These are phyloP conservation scores for Davidsoniella virescens DNA, from an alignment of 2,329 filamentous ascomycete species.

Conservation along the genomic window DNA sequence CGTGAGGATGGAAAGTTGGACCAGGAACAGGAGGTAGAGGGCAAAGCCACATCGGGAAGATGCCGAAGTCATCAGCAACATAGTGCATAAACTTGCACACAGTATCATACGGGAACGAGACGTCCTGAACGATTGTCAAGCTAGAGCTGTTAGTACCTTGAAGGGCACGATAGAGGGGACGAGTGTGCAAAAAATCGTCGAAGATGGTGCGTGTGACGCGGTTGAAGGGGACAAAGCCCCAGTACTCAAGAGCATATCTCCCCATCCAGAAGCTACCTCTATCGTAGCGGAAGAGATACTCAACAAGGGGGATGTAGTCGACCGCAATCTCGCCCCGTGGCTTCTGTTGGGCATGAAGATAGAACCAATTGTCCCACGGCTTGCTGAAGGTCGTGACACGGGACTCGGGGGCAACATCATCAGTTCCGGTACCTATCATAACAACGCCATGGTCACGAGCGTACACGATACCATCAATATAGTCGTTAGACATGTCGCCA, in stretches of 20 bases:
- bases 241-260: constrained; percentile 45
- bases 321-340: constrained; percentile 19
- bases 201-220: constrained; percentile 42
- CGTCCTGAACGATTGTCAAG: constrained; percentile 48
- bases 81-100: constrained; percentile 31
- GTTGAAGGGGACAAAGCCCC: constrained; percentile 45
- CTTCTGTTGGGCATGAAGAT: constrained; percentile 43
- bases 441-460: constrained; percentile 37
- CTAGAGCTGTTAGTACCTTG: constrained; percentile 44
- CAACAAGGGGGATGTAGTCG: constrained; percentile 43
- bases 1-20: constrained; percentile 17
- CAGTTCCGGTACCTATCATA: constrained; percentile 41
- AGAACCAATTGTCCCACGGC: constrained; percentile 55
- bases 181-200: constrained; percentile 45
- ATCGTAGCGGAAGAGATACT: constrained; percentile 59
- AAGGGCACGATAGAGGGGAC: constrained; percentile 48
- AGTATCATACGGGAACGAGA: constrained; percentile 32
- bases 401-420: constrained; percentile 24
- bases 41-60: constrained; percentile 42
- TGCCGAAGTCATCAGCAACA: constrained; percentile 27
- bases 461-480: constrained; percentile 54
- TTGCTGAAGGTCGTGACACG: constrained; percentile 35
- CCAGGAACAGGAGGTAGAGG: constrained; percentile 28
- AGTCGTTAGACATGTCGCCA: constrained; percentile 33
- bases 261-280: constrained; percentile 55